Conservation (phyloP, 495 filamentous ascomycete genomes). For the Chaetomium fimeti region DNA sequence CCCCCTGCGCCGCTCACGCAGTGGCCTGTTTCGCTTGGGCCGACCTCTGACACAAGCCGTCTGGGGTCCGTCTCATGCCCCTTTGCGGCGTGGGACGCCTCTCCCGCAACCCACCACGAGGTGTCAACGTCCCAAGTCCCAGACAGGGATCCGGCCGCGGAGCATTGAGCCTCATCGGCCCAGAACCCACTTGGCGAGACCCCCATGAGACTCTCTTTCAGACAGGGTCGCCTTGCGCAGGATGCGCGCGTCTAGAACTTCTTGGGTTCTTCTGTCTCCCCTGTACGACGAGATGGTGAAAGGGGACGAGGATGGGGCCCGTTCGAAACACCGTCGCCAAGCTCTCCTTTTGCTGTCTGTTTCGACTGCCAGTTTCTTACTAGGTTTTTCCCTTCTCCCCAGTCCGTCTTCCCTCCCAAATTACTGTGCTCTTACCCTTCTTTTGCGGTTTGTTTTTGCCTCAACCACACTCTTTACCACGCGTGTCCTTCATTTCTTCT, state of each 20-base stretch:
- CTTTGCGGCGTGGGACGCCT: conserved; percentile 24
- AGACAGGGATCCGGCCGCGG: not conserved
- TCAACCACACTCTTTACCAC: conserved; percentile 16
- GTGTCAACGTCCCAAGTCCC: conserved; percentile 17
- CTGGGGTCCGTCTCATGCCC: conserved; percentile 39
- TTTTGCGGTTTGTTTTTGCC: conserved; percentile 21
- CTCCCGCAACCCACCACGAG: conserved; percentile 29
- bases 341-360: conserved; percentile 4
- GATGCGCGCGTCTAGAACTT: conserved; percentile 7
- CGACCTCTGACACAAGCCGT: conserved; percentile 39
- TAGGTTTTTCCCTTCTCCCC: conserved; percentile 13
- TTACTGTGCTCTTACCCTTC: conserved; percentile 18
- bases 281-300: not conserved
- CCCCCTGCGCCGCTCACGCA: conserved; percentile 21
- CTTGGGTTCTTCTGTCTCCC: not conserved
- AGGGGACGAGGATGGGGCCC: conserved; percentile 3
- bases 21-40: conserved; percentile 36
- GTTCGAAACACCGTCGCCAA: conserved; percentile 20
- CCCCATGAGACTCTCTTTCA: conserved; percentile 17
- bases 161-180: conserved; percentile 16
- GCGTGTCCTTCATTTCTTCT: conserved; percentile 19
- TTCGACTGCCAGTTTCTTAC: conserved; percentile 12
- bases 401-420: conserved; percentile 16
- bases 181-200: conserved; percentile 11
- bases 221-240: conserved; percentile 7